Conservation (phyloP, 805 yeast genomes). For the Nakazawaea molendinolei region DNA sequence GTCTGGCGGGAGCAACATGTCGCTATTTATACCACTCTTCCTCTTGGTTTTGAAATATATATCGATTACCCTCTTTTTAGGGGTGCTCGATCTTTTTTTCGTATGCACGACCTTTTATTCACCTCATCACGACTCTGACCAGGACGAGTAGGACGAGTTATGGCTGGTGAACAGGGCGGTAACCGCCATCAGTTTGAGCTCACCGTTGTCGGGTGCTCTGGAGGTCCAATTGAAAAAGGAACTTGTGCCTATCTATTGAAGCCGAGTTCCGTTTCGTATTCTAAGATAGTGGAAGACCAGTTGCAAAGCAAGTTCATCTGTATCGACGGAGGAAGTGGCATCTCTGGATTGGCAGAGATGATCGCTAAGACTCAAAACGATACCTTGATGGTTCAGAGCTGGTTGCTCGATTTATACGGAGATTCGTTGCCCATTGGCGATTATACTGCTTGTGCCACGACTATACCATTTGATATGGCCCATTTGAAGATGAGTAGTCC, state of each 20-base stretch:
- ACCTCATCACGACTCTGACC: neutral
- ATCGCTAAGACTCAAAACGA: conserved; percentile 6
- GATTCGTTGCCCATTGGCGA: conserved; percentile 22
- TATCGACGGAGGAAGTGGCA: conserved; percentile 78
- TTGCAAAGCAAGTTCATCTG: conserved; percentile 38
- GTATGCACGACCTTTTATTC: too few species aligned
- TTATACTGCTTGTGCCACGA: conserved; percentile 21
- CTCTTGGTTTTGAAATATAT: too few species aligned
- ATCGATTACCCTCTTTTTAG: too few species aligned
- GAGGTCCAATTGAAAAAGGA: conserved; percentile 74
- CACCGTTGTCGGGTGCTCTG: conserved; percentile 70
- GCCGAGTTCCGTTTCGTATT: conserved; percentile 38
- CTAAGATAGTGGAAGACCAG: conserved; percentile 23
- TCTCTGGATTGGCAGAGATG: conserved; percentile 45
- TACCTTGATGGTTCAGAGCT: neutral
- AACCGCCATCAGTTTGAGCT: conserved; percentile 37
- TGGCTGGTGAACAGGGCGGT: neutral
- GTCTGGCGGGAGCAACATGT: conserved; percentile 87
- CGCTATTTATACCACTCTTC: too few species aligned
- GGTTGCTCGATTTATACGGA: conserved; percentile 23
- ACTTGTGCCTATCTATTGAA: conserved; percentile 68
- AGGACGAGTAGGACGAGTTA: neutral
- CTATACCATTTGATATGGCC: conserved; percentile 22
- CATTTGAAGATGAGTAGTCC: neutral
- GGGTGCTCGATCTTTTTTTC: too few species aligned